Base-by-base conservation (phyloP, 805 yeast species). In the Wickerhamomyces strasburgensis region DNA sequence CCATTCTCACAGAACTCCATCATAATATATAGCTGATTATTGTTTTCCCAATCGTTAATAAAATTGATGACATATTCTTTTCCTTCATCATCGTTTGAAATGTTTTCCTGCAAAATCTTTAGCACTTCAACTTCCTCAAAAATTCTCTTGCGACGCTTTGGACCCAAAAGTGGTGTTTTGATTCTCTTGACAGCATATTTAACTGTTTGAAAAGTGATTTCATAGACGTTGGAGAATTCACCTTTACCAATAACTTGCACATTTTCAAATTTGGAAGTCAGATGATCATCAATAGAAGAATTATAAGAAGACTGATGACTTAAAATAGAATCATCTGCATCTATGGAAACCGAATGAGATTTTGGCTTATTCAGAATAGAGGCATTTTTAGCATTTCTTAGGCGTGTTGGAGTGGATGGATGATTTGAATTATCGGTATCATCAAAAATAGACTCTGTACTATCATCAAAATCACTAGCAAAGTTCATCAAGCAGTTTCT, bases 1-100 rank as follows among this genome's bases (percentile, higher is more conserved):
- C 98, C 98, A 56, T 89, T 93, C 53, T 89, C 98, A 62, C 96
- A 93, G 60, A 67, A 89, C 49, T 90, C 97, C 4, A 96, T 87
- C 93, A 88, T 85, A 27, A 93, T 86, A 57, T 90, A 93, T 46
- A 82, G 75, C 47, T 79, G 78, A 31, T 77, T 76, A 53, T 78
- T 73, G 54, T 68, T 70, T 46, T 85, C 94, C 96, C 97, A 90
- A 21, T 84, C 85, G 55, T 86, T 88, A 14, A 86, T 72, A 47
- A 85, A 77, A 46, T 78, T 78, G 31, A 93, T 74, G 27, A 93
- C 75, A 55, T 85, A 80, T 48, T 84, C 94, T 46, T 76, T 75
- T 10, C 88, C 93, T 37, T 78, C 84, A 19, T 67, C 70, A 42
- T 62, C 66, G 33, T 48, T 11, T 65, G 62, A 39, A 52, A 67